Evolutionary conservation across 805 yeast species (phyloP).

Genomic region (Pichia phayaonensis): DNA sequence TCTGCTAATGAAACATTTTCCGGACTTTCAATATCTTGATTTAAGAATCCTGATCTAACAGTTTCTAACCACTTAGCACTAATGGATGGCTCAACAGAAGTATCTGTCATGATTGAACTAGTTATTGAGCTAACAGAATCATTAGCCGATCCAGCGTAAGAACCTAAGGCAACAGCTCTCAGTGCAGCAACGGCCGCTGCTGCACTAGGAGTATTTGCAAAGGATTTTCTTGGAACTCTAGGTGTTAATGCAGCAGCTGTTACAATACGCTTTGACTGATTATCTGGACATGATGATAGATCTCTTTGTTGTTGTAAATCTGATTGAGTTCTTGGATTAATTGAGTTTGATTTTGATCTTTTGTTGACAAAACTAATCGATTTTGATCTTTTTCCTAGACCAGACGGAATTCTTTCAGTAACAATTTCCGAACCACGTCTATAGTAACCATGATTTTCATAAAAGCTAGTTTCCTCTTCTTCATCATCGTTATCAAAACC

Average conservation of each 20-base stretch:
- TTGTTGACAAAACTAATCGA: slow-evolving; percentile 56
- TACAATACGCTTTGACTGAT: slow-evolving; percentile 19
- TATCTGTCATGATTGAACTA: slow-evolving; percentile 28
- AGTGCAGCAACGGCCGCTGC: slow-evolving; percentile 72
- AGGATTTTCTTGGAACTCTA: slow-evolving; percentile 54
- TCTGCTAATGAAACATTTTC: slow-evolving; percentile 73
- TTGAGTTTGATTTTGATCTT: slow-evolving; percentile 30
- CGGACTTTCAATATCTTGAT: slow-evolving; percentile 72
- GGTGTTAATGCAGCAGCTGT: slow-evolving; percentile 86
- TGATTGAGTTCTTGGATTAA: background rate
- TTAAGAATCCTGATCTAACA: slow-evolving; percentile 67
- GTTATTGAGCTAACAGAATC: slow-evolving; percentile 31
- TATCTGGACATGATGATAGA: background rate
- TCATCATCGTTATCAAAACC: slow-evolving; percentile 29
- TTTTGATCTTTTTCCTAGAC: slow-evolving; percentile 48
- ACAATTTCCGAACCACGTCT: slow-evolving; percentile 28
- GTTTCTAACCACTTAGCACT: slow-evolving; percentile 66
- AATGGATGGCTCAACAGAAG: slow-evolving; percentile 29
- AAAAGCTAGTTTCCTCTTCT: slow-evolving; percentile 28
- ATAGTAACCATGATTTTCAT: slow-evolving; percentile 19
- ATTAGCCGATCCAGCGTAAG: slow-evolving; percentile 29
- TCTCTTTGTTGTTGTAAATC: background rate
- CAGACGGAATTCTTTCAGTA: slow-evolving; percentile 34
- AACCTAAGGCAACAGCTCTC: slow-evolving; percentile 59
- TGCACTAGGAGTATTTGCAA: slow-evolving; percentile 51